Conservation (phyloP, 2,329 filamentous ascomycete species). For the Epichloe sylvatica region DNA sequence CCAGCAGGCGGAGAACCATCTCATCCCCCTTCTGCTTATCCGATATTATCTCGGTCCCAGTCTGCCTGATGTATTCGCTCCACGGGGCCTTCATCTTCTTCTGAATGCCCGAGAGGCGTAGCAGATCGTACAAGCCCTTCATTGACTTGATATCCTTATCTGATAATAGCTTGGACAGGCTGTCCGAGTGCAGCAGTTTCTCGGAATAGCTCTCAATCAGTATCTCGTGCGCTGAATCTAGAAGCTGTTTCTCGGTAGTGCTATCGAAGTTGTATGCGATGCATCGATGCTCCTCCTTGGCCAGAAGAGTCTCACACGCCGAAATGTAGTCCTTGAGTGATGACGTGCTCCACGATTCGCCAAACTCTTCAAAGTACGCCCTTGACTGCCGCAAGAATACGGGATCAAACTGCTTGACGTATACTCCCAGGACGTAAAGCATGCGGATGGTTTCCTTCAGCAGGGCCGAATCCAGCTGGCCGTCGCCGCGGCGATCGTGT, state of each 20-base stretch:
- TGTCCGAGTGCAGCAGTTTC: constrained; percentile 50
- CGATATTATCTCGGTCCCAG: constrained; percentile 65
- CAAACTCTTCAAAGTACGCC: constrained; percentile 55
- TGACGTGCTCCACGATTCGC: constrained; percentile 46
- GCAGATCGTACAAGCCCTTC: constrained; percentile 61
- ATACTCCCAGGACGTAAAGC: constrained; percentile 73
- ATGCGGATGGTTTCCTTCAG: constrained; percentile 66
- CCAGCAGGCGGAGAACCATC: constrained; percentile 74
- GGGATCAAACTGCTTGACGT: constrained; percentile 67
- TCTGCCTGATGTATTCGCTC: constrained; percentile 60
- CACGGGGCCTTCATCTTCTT: constrained; percentile 59
- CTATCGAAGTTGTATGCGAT: constrained; percentile 70
- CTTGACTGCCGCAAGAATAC: constrained; percentile 54
- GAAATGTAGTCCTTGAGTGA: constrained; percentile 64
- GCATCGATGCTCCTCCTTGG: constrained; percentile 60
- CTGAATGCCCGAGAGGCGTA: constrained; percentile 59
- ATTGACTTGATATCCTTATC: constrained; percentile 56
- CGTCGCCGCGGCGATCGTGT: constrained; percentile 48
- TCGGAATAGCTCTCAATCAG: constrained; percentile 55
- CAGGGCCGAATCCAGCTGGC: constrained; percentile 46
- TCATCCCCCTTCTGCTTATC: constrained; percentile 65
- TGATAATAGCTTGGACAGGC: constrained; percentile 60
- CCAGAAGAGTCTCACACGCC: constrained; percentile 54
- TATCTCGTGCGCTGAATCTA: constrained; percentile 57
- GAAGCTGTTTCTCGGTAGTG: constrained; percentile 64